Conservation (phyloP, 352 stramenopile genomes). For the Pseudoperonospora humuli region DNA sequence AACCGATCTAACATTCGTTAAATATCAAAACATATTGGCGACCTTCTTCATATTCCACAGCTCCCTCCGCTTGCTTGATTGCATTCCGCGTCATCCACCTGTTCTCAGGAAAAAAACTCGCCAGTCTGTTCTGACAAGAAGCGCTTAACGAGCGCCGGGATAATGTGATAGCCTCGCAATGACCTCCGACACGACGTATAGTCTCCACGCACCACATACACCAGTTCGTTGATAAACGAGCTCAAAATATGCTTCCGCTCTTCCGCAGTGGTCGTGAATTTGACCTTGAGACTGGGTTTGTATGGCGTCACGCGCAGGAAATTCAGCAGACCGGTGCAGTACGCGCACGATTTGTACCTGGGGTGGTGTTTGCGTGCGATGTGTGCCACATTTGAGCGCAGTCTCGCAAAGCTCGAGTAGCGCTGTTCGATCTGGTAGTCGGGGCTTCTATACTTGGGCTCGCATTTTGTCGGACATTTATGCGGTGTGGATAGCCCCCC, state of each 20-base stretch:
- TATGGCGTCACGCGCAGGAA: slow-evolving; percentile 33
- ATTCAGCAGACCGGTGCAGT: slow-evolving; percentile 36
- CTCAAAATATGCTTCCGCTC: slow-evolving; percentile 36
- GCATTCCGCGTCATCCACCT: background rate
- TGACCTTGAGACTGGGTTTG: slow-evolving; percentile 43
- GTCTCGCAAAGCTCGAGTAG: slow-evolving; percentile 51
- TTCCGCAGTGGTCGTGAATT: slow-evolving; percentile 37
- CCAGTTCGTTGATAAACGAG: slow-evolving; percentile 39
- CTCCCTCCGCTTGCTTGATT: too few species aligned
- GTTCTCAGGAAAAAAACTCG: slow-evolving; percentile 32
- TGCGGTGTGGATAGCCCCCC: background rate
- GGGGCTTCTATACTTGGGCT: slow-evolving; percentile 19
- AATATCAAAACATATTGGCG: too few species aligned
- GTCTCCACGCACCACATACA: slow-evolving; percentile 19
- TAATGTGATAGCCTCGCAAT: slow-evolving; percentile 35
- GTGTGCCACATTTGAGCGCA: slow-evolving; percentile 39
- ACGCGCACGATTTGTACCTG: slow-evolving; percentile 34
- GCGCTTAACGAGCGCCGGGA: slow-evolving; percentile 34
- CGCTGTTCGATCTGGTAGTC: slow-evolving; percentile 61
- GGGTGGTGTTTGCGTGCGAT: slow-evolving; percentile 42
- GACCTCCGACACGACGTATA: slow-evolving; percentile 27
- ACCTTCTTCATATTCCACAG: too few species aligned
- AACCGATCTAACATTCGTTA: background rate
- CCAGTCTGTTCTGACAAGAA: slow-evolving; percentile 44
- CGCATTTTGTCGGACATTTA: slow-evolving; percentile 1